Base-by-base conservation (phyloP, 805 yeast species). In the Yamadazyma sp. region DNA sequence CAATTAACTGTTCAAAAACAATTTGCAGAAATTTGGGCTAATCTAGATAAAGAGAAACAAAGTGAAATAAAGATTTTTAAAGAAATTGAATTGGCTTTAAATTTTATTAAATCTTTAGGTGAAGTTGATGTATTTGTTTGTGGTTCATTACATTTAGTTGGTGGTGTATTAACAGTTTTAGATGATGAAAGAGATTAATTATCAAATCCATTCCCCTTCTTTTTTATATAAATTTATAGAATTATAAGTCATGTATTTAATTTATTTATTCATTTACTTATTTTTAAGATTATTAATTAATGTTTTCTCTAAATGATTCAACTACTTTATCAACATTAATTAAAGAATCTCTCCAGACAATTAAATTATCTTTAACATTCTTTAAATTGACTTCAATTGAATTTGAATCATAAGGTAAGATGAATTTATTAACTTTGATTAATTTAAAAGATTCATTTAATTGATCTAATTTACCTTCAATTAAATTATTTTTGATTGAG, bases 81-180 rank as follows among this genome's bases (percentile, higher is more conserved):
- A 18, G 87, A 80, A 48, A 85, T 93, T 28, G 95, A 93, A 56
- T 74, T 82, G 1, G 79, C 89, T 21, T 77, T 75, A 32, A 71
- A 69, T 31, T 73, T 66, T 46, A 73, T 78, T 33, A 38, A 38
- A 10, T 40, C 30, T 8, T 20, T 47, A n/a, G 8, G 13, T 2
- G 28, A 42, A 27, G 30, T 38, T 5, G 88, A 87, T 44, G 94
- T 87, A 1, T 83, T 88, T 62, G 97, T 88, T 0, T 84, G 94
- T 40, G 99, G 99, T 1, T 88, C 97, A 4, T 67, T 93, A 45
- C 96, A 91, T 56, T 66, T 94, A 38, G 95, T 93, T 8, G 99
- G 99, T 12, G 98, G 98, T 0, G 75, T 93, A 38, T 61, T 93
- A 24, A 88, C 87, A 3, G 96, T 89, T 5, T 62, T 87, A 27